Evolutionary conservation across 2,329 filamentous ascomycete species (phyloP), one percentile per base, ranked within the genome.

Genomic region (Apiospora malaysiana): DNA sequence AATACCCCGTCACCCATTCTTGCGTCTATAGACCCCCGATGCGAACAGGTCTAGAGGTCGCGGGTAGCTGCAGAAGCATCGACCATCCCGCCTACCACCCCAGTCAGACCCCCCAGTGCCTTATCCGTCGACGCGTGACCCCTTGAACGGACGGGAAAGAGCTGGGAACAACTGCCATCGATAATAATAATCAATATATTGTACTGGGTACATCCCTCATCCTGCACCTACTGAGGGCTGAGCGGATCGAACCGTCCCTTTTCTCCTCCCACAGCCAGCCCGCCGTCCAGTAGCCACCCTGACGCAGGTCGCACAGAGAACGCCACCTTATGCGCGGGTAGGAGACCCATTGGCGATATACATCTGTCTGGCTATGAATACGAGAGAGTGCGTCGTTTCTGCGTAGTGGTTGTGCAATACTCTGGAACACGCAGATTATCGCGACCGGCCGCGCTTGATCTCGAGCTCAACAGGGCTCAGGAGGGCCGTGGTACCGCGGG

Each of bases 61-160:
- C 78, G 79, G 79, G 76, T 79, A 79, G 76, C 76, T 80, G 79
- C 79, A 80, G 76, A 72, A 79, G 77, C 77, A 79, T 80, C 76
- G 77, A 79, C 75, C 77, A 79, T 80, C 78, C 79, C 77, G 77
- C 77, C 77, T 80, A 79, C 71, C 77, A 80, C 74, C 78, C 78
- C 70, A 78, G 77, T 72, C 77, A 80, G 72, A 78, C 78, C 68
- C 77, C 78, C 74, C 77, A 79, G 79, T 80, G 78, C 78, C 75
- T 79, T 78, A 80, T 79, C 79, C 79, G 79, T 72, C 78, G 79
- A 71, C 79, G 79, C 77, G 78, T 80, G 77, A 79, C 78, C 75
- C 77, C 78, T 72, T 80, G 77, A 79, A 70, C 75, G 74, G 69
- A 68, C 25, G 68, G 67, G 66, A 66, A 69, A 56, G 56, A 66